A percentile compares a stretch with the other conserved stretches of the same genome.
phyloP scores from a whole-genome alignment of 2,329 filamentous ascomycete species.

The Exutisphaerella laricina region DNA sequence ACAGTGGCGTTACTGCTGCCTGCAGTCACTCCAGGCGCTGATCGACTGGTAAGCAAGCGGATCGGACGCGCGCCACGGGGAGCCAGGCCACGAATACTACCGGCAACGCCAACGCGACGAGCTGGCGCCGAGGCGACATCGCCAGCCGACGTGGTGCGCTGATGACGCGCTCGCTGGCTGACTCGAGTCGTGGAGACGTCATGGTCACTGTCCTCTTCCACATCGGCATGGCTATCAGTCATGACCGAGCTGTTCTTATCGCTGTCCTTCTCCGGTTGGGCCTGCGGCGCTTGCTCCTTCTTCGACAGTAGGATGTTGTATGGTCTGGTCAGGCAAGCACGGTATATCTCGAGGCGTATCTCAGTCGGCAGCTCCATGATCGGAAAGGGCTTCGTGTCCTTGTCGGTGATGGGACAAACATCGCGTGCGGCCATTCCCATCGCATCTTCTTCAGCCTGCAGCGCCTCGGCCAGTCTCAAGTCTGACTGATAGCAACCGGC shows the following conservation, averaged over 20 bases:
- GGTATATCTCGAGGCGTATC: constrained; percentile 43
- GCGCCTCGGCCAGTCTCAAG: neutral
- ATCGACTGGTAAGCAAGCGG: constrained; percentile 5
- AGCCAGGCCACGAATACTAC: constrained; percentile 1
- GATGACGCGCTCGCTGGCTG: neutral
- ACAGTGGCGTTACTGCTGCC: neutral
- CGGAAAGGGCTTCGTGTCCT: constrained; percentile 28
- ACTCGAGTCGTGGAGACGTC: neutral
- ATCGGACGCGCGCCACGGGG: constrained; percentile 5
- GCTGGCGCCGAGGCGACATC: neutral
- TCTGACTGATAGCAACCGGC: constrained; percentile 1
- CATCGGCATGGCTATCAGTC: neutral
- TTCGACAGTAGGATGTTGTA: constrained; percentile 31
- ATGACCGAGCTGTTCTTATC: neutral
- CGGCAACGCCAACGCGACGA: neutral
- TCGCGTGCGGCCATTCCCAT: constrained; percentile 1
- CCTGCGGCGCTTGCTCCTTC: constrained; percentile 14
- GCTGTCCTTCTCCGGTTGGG: constrained; percentile 5
- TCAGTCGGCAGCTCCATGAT: constrained; percentile 44
- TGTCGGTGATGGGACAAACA: constrained; percentile 20
- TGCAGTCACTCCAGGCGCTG: constrained; percentile 4
- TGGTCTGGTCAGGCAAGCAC: constrained; percentile 32
- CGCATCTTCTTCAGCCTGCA: constrained; percentile 7
- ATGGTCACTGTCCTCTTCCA: constrained; percentile 1
- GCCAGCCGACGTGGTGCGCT: neutral